Evolutionary conservation across 768 basidiomycete genomes (phyloP), one percentile per base, ranked within the genome.

Genomic region (Leccinum fibrillosum): DNA sequence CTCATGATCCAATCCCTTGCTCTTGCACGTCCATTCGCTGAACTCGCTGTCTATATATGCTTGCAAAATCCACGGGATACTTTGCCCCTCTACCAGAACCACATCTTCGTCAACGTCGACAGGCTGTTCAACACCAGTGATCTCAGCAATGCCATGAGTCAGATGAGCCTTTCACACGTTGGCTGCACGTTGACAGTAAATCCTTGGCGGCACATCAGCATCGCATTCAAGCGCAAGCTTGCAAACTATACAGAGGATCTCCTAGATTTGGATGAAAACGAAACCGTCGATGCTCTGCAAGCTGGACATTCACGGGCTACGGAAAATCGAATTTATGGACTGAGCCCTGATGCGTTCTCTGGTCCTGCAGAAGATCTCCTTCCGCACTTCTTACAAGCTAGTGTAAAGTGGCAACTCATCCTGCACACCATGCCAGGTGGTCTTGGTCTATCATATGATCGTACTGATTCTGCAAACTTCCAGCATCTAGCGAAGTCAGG

Each of bases 141-240:
- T 9, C 13, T 51, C 1, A 51, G 50, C 9, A 9, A 2, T 12
- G 11, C 13, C 4, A 34, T 51, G 30, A 12, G 4, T 5, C 12
- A 3, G 0, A 9, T 9, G 0, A 51, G 50, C 13, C 3, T 34
- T 12, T 2, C 1, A 0, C 12, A 51, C 1, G 1, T 23, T 7
- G 12, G 8, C 2, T 51, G 30, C 21, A 51, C 8, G 21, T 26
- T 51, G 6, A 51, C 50, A 4, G 50, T 51, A 1, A 34, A 51
- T 21, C 30, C 19, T 2, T 51, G 50, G 50, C 2, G 32, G 9
- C 32, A 51, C 3, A 15, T 51, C 28, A 32, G 21, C 10, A 51
- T 51, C 5, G 50, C 50, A 2, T 51, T 51, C 30, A 51, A 51
- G 8, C 13, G 32, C 19, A 51, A 21, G 32, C 28, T 28, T 2